Base-by-base conservation (phyloP, 2,329 filamentous ascomycete genomes). In the Penicillium hordei region DNA sequence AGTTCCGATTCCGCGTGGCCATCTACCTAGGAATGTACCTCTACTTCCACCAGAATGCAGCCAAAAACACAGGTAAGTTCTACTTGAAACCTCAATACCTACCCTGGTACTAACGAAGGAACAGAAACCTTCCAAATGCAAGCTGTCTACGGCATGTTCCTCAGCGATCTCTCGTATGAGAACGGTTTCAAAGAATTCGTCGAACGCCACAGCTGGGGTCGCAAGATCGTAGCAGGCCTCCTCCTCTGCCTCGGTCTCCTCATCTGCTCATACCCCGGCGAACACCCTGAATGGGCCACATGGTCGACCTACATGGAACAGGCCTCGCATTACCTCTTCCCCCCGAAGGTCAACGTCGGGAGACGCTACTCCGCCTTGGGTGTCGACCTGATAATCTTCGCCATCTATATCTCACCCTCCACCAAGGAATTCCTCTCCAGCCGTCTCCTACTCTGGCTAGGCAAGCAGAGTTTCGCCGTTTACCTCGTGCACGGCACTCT, bases 401-500 rank as follows among this genome's bases (percentile, higher is more conserved):
- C 79, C 34, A 79, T 83, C 57, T 81, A 78, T 69, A 68, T 83
- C n/a, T 82, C 80, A 3, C 79, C 80, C 0, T 67, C 73, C 4
- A 72, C 81, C 12, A 81, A 82, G 61, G 75, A 75, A n/a, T 73
- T 81, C 27, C 76, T 84, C 25, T 79, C 79, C 4, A 80, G 81
- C 66, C 75, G 76, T 23, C 63, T 80, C 4, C 78, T 83, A 33
- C 78, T 82, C 58, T 83, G 80, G 80, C 72, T 83, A 4, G 82
- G 82, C n/a, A 76, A 78, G 57, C 81, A 83, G 68, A 81, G 79
- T 54, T 83, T 83, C 58, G 81, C 82, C 29, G 81, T 84, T 6
- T 84, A 84, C 65, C 76, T 84, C 10, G 75, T 79, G 9, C 82
- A 84, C 67, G 82, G 82, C 52, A 83, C 81, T 0, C 74, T 84